Conservation (phyloP, 805 yeast genomes). For the Wickerhamiella siamensis region DNA sequence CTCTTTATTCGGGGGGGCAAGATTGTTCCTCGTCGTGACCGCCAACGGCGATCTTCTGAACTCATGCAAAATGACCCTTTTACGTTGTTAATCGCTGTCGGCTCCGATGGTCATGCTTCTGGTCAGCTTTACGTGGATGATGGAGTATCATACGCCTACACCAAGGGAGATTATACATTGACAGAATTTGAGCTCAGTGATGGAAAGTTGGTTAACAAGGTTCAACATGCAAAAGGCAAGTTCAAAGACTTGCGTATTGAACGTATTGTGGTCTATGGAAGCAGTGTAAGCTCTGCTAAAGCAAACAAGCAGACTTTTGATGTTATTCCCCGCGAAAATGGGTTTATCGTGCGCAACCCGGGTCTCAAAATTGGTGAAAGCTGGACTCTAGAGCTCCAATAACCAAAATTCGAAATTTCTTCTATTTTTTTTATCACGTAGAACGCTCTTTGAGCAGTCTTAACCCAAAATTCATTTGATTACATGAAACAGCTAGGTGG, state of each 20-base stretch:
- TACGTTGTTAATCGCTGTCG: conserved; percentile 51
- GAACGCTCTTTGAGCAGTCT: background rate
- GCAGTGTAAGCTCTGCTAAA: conserved; percentile 25
- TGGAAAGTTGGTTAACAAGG: conserved; percentile 13
- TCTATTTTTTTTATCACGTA: background rate
- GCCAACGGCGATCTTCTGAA: conserved; percentile 67
- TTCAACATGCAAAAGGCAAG: conserved; percentile 7
- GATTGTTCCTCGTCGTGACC: conserved; percentile 49
- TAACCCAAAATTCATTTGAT: too few species aligned
- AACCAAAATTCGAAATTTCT: background rate
- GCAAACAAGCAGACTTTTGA: conserved; percentile 12
- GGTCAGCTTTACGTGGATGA: conserved; percentile 69
- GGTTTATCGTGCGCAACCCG: conserved; percentile 36
- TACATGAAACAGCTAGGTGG: too few species aligned
- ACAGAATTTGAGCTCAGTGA: conserved; percentile 28
- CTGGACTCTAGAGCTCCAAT: conserved; percentile 31
- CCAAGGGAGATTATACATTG: conserved; percentile 35
- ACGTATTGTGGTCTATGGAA: conserved; percentile 21
- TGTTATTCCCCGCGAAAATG: conserved; percentile 11
- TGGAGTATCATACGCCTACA: conserved; percentile 55
- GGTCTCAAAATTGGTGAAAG: conserved; percentile 30
- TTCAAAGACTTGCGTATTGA: conserved; percentile 13
- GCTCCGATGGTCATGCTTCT: conserved; percentile 33
- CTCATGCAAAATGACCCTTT: conserved; percentile 71
- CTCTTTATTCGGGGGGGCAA: conserved; percentile 67